Base-by-base conservation (phyloP, 306 rosid genomes). In the Benincasa hispida region DNA sequence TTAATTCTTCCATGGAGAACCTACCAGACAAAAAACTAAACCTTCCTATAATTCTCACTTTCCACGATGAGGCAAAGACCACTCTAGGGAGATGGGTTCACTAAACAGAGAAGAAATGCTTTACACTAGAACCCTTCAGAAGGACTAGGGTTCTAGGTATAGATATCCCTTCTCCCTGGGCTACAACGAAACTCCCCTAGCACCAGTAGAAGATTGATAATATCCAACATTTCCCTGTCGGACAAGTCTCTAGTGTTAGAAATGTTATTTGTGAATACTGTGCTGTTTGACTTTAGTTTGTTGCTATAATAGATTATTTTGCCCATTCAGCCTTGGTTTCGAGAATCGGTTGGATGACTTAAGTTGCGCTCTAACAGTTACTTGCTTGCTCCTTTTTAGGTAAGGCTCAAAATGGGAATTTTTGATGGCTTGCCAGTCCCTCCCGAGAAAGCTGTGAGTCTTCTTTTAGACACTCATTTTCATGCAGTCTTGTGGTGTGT, bases 361-460 rank as follows among this genome's bases (percentile, higher is more conserved):
- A 75, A 80, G 82, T 80, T 81, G 76, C 72, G 82, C 79, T 76
- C 74, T 73, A n/a, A 69, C 58, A 55, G 62, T 87, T 80, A 68
- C 59, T 60, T 75, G 76, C 86, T 80, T 42, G 54, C 75, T 81
- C 82, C 9, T 58, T 81, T 72, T 63, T 79, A 84, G 83, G 75
- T 37, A 81, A 81, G 77, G 76, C 81, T 79, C 79, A 77, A 70
- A 74, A 95, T 95, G 99, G 99, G 98, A 79, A 68, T 89, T 82
- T 95, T 95, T 75, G 99, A 95, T 70, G 98, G 89, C 54, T 85
- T 95, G 81, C 98, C 99, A 3, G 81, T 95, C 78, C 89, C 98
- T 84, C 75, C 92, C 0, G 95, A 85, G 53, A 95, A 92, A 90
- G 84, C 60, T 53, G 99, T 95, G 86, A 87, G 96, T 75, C 79